These are phyloP conservation scores for Geum urbanum DNA, from an alignment of 306 rosid species.

Conservation along the genomic window DNA sequence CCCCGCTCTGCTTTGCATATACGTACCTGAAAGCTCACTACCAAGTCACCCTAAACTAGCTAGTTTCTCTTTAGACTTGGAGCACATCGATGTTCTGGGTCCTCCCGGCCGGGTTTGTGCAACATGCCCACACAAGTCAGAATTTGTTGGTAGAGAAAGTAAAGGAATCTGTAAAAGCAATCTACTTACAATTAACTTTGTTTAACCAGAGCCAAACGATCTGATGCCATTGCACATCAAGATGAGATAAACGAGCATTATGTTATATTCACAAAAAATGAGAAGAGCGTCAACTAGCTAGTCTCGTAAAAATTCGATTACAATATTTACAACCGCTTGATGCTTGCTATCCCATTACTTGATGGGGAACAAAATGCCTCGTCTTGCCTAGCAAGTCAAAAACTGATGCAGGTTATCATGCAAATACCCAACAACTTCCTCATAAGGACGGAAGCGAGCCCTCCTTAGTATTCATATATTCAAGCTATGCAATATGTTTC, in stretches of 20 bases:
- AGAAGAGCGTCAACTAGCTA: not conserved
- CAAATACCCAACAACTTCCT: constrained; percentile 12
- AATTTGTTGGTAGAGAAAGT: constrained; percentile 21
- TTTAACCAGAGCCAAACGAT: not conserved
- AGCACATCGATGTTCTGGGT: constrained; percentile 2
- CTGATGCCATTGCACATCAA: not conserved
- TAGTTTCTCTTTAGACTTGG: not conserved
- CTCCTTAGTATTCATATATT: not conserved
- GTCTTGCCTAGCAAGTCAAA: constrained; percentile 14
- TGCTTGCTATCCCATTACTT: constrained; percentile 15
- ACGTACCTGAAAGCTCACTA: not conserved
- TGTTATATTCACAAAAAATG: not conserved
- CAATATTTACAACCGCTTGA: constrained; percentile 27
- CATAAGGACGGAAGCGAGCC: not conserved
- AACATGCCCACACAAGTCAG: constrained; percentile 33
- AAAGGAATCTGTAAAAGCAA: constrained; percentile 28
- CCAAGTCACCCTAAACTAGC: not conserved
- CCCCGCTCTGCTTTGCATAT: too few relatives aligned
- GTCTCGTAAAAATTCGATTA: not conserved
- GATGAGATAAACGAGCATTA: not conserved
- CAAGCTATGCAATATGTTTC: not conserved
- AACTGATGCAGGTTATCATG: constrained; percentile 18
- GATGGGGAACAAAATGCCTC: constrained; percentile 35
- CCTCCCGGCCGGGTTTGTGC: constrained; percentile 17
- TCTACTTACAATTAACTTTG: constrained; percentile 14